Percentiles rank a stretch among this genome's conserved stretches.
Conservation (phyloP, 1,284 basidiomycete genomes). For the Leccinum subspadiceum region DNA sequence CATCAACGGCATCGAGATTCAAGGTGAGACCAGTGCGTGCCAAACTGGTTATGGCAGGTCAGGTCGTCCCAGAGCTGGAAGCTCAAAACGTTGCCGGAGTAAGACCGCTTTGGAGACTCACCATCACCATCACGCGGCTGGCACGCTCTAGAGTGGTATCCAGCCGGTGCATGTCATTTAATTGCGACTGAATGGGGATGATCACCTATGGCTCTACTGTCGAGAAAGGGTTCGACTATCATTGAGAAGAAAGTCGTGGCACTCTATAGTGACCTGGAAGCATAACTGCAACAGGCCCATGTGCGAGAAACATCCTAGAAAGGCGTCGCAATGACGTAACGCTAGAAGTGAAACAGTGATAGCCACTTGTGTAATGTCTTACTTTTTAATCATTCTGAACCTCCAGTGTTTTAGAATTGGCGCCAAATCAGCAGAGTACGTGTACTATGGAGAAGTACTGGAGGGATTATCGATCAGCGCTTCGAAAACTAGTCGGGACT, state of each 20-base stretch:
- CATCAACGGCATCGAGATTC: conserved; percentile 3
- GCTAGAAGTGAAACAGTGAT: neutral
- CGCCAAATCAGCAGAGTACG: neutral
- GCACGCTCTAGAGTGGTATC: neutral
- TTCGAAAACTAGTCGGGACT: neutral
- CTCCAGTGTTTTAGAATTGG: conserved; percentile 7
- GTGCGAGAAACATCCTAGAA: neutral
- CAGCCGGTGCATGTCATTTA: neutral
- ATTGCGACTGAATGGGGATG: neutral
- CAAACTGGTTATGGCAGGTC: conserved; percentile 6
- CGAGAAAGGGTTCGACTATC: neutral
- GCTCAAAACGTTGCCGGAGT: neutral
- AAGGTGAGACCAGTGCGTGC: conserved; percentile 20
- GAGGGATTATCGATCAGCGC: neutral
- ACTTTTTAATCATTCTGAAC: neutral
- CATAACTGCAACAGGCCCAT: neutral
- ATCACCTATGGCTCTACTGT: neutral
- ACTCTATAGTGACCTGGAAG: neutral
- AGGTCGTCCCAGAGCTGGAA: neutral
- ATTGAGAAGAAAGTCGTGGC: neutral
- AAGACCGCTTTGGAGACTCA: neutral
- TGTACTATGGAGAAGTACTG: neutral
- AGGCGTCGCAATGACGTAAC: neutral
- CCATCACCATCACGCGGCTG: neutral
- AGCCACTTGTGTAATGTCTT: conserved; percentile 7